Conservation (phyloP, 495 filamentous ascomycete species). For the Ramalina peruviana region DNA sequence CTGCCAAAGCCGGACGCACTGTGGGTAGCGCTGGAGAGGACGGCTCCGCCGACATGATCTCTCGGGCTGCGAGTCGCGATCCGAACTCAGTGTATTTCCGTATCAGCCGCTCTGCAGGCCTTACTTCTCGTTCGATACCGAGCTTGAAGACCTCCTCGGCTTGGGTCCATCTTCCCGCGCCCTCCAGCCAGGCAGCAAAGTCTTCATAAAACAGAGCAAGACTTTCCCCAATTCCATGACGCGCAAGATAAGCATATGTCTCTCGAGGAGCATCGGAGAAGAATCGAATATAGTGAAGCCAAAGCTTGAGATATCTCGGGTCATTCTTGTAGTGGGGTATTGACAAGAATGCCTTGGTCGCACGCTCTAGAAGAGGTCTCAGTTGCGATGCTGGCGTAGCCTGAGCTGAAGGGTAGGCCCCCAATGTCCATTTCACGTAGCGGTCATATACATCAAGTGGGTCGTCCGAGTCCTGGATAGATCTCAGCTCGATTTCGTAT, state of each 20-base stretch:
- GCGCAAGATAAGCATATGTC: constrained; percentile 78
- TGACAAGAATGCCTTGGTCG: constrained; percentile 76
- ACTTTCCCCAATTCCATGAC: constrained; percentile 73
- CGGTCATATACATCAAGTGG: constrained; percentile 92
- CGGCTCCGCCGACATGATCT: constrained; percentile 47
- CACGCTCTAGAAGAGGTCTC: constrained; percentile 77
- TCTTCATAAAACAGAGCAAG: constrained; percentile 96
- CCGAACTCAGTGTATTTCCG: constrained; percentile 89
- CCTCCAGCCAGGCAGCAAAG: constrained; percentile 84
- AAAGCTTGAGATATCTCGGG: constrained; percentile 79
- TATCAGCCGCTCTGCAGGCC: constrained; percentile 63
- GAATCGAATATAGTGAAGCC: constrained; percentile 84
- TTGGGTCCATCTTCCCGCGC: constrained; percentile 72
- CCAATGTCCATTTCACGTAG: constrained; percentile 91
- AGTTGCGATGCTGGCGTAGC: constrained; percentile 82
- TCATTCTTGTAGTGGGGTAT: constrained; percentile 86
- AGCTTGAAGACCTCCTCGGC: constrained; percentile 86
- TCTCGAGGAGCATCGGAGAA: constrained; percentile 89
- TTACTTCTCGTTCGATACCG: constrained; percentile 76
- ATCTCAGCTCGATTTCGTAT: constrained; percentile 70
- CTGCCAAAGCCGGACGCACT: constrained; percentile 70
- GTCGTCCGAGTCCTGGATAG: constrained; percentile 77
- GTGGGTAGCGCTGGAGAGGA: constrained; percentile 74
- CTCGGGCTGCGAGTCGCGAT: constrained; percentile 50
- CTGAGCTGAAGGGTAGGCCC: constrained; percentile 88